phyloP scores from a whole-genome alignment of 1,284 basidiomycete species.

The Fomitopsis pinicola region DNA sequence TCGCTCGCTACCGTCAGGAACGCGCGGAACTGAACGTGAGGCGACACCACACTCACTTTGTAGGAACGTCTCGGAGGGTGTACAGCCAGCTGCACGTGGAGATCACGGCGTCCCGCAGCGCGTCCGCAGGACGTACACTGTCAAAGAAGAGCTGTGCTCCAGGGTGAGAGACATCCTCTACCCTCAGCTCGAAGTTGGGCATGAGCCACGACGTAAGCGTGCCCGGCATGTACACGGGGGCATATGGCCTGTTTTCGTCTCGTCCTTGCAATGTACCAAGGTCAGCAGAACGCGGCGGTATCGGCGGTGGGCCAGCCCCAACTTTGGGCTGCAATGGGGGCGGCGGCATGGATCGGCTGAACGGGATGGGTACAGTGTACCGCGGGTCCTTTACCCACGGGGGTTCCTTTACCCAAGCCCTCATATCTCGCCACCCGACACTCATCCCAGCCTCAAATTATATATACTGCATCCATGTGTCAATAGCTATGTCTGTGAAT shows the following conservation, averaged over 20 bases:
- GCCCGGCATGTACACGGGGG: conserved; percentile 26
- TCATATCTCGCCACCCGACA: too few species aligned
- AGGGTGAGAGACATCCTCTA: conserved; percentile 56
- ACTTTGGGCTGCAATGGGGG: not conserved
- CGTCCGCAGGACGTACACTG: conserved; percentile 41
- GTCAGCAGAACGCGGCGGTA: not conserved
- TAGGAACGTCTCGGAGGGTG: conserved; percentile 50
- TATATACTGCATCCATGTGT: too few species aligned
- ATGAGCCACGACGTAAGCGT: conserved; percentile 40
- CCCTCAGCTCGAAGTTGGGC: conserved; percentile 50
- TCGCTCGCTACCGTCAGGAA: not conserved
- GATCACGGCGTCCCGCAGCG: conserved; percentile 47
- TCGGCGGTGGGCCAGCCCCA: not conserved
- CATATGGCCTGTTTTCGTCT: conserved; percentile 10
- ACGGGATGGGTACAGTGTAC: too few species aligned
- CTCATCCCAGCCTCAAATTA: too few species aligned
- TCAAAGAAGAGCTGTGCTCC: conserved; percentile 56
- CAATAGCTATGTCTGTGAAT: too few species aligned
- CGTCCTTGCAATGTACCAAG: not conserved
- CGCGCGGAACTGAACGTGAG: not conserved
- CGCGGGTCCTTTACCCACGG: too few species aligned
- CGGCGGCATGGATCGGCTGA: not conserved
- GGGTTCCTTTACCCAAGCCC: too few species aligned
- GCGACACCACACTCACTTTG: conserved; percentile 37
- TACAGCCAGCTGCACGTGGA: conserved; percentile 58